Percentiles rank a stretch among this genome's conserved stretches.
Evolutionary conservation across 306 rosid species (phyloP).

Genomic region (Quercus dentata): DNA sequence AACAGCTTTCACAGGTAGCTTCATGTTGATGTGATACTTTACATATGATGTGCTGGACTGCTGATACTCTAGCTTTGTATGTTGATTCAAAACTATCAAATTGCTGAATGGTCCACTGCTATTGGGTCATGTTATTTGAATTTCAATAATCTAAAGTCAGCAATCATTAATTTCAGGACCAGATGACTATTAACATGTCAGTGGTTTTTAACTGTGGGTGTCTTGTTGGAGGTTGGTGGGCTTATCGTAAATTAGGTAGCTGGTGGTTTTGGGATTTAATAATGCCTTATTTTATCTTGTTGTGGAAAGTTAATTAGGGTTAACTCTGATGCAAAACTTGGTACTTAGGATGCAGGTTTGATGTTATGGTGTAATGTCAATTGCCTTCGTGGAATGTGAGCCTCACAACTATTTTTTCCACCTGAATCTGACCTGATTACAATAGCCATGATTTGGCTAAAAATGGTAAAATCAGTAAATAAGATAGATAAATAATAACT

Average conservation of each 20-base stretch:
- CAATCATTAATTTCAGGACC: neutral
- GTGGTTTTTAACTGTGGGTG: constrained; percentile 7
- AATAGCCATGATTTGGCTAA: neutral
- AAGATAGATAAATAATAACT: neutral
- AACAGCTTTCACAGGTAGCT: constrained; percentile 81
- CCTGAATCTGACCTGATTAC: neutral
- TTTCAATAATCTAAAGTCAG: neutral
- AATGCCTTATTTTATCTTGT: neutral
- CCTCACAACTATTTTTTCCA: neutral
- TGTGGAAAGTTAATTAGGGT: constrained; percentile 7
- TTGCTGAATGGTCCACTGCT: neutral
- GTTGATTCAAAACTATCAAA: neutral
- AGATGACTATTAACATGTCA: neutral
- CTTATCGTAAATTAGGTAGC: neutral
- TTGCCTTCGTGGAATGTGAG: neutral
- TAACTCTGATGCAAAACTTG: neutral
- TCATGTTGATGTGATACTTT: constrained; percentile 11
- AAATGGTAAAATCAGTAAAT: neutral
- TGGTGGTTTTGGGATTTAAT: neutral
- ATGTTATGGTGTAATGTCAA: neutral
- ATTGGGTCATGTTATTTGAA: neutral
- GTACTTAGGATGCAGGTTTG: neutral
- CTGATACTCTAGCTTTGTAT: neutral
- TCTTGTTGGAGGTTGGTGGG: neutral
- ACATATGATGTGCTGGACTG: constrained; percentile 5